phyloP scores from a whole-genome alignment of 305 asterid genomes.

The Caryopteris hybrid region DNA sequence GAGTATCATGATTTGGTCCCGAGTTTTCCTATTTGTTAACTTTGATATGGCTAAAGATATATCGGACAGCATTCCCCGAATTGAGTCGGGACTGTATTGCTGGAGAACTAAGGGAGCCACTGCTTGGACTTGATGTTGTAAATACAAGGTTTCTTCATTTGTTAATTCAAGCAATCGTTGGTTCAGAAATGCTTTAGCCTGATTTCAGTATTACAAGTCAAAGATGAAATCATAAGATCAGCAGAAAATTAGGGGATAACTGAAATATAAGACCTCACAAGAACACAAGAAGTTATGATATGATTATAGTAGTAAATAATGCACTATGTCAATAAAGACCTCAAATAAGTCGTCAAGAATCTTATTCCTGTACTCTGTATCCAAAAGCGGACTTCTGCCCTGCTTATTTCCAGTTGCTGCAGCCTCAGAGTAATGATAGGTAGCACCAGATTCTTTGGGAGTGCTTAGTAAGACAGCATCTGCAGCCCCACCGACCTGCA shows the following conservation, averaged over 20 bases:
- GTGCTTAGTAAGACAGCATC: slow-evolving; percentile 34
- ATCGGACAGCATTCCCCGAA: slow-evolving; percentile 69
- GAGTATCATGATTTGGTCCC: slow-evolving; percentile 92
- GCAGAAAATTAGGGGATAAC: slow-evolving; percentile 1
- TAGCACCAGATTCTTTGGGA: slow-evolving; percentile 24
- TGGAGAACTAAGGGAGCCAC: slow-evolving; percentile 92
- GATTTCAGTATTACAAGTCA: slow-evolving; percentile 25
- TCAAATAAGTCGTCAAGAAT: slow-evolving; percentile 95
- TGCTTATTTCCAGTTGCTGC: slow-evolving; percentile 34
- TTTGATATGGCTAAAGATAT: slow-evolving; percentile 67
- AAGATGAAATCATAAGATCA: slow-evolving; percentile 15
- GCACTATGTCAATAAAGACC: slow-evolving; percentile 36
- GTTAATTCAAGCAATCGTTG: slow-evolving; percentile 82
- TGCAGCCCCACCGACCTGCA: slow-evolving; percentile 37
- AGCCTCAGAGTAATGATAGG: slow-evolving; percentile 24
- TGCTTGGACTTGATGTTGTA: slow-evolving; percentile 96
- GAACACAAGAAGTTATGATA: not conserved
- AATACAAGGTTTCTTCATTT: slow-evolving; percentile 74
- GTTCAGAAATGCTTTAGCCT: slow-evolving; percentile 91
- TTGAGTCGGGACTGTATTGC: slow-evolving; percentile 67
- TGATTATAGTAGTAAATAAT: not conserved
- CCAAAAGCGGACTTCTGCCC: slow-evolving; percentile 85
- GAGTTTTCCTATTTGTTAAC: slow-evolving; percentile 80
- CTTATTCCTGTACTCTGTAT: slow-evolving; percentile 86
- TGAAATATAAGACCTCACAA: not conserved